phyloP scores from a whole-genome alignment of 192 early-diverging fungal genomes.

The Podila horticola region DNA sequence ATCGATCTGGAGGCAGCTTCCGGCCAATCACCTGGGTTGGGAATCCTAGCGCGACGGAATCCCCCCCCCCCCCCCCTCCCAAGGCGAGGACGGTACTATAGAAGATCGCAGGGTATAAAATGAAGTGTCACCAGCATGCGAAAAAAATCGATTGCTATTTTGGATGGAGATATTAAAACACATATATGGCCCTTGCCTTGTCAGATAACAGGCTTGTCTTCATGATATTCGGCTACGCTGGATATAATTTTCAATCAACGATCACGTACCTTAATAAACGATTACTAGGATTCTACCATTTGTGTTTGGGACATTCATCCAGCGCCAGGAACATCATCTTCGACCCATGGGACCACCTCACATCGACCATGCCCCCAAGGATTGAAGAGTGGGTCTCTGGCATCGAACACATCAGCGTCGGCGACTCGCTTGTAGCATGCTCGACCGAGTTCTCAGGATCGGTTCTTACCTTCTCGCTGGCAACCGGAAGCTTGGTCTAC shows the following conservation, averaged over 20 bases:
- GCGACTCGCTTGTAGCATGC: slow-evolving; percentile 60
- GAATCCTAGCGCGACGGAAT: too few relatives aligned
- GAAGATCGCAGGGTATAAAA: too few relatives aligned
- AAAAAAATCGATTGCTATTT: too few relatives aligned
- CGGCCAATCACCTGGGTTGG: slow-evolving; percentile 14
- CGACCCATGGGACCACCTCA: slow-evolving; percentile 37
- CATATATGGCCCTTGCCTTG: too few relatives aligned
- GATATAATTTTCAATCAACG: too few relatives aligned
- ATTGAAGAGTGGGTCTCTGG: slow-evolving; percentile 59
- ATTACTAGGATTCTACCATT: slow-evolving; percentile 53
- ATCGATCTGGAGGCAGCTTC: slow-evolving; percentile 16
- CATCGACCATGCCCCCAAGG: slow-evolving; percentile 41
- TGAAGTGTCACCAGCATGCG: too few relatives aligned
- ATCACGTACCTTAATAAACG: too few relatives aligned
- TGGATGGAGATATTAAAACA: too few relatives aligned
- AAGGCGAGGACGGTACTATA: too few relatives aligned
- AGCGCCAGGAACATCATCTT: background rate
- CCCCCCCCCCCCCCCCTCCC: too few relatives aligned
- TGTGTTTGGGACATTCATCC: slow-evolving; percentile 59
- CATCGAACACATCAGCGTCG: slow-evolving; percentile 56
- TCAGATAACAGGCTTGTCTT: too few relatives aligned
- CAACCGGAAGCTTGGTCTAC: slow-evolving; percentile 62
- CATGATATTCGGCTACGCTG: too few relatives aligned
- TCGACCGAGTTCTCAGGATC: slow-evolving; percentile 54
- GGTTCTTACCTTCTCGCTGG: slow-evolving; percentile 57